phyloP scores from a whole-genome alignment of 1,284 basidiomycete species.

The Cystobasidiaceae sp. region DNA sequence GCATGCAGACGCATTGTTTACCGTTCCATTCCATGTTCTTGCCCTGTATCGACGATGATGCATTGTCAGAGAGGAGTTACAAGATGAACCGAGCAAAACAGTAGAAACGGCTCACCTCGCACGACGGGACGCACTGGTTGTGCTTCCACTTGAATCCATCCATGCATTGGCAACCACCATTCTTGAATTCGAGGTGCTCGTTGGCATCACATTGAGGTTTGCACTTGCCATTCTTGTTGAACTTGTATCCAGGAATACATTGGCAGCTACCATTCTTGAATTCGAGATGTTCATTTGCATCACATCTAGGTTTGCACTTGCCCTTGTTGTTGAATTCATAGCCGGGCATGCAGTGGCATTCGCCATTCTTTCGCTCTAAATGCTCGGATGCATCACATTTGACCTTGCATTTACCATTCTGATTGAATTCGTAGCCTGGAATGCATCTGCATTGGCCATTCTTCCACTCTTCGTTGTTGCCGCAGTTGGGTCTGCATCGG shows the following conservation, averaged over 20 bases:
- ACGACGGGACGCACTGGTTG: too few species aligned
- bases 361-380: neutral
- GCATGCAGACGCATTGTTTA: constrained; percentile 9
- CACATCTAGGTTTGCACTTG: neutral
- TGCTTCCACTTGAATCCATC: neutral
- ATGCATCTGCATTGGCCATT: neutral
- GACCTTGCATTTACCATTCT: neutral
- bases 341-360: neutral
- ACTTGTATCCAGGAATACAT: neutral
- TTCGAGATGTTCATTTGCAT: neutral
- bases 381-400: neutral
- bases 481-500: constrained; percentile 2
- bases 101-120: too few species aligned
- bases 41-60: neutral
- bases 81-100: neutral
- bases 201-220: neutral
- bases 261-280: neutral
- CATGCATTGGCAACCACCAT: neutral
- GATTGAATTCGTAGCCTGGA: neutral
- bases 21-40: constrained; percentile 22
- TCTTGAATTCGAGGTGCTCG: neutral
- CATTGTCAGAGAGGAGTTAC: neutral
- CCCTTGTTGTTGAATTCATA: neutral
- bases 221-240: constrained; percentile 1
- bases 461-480: neutral